Evolutionary conservation across 192 early-diverging fungal genomes (phyloP).

Genomic region (Coemansia sp.): DNA sequence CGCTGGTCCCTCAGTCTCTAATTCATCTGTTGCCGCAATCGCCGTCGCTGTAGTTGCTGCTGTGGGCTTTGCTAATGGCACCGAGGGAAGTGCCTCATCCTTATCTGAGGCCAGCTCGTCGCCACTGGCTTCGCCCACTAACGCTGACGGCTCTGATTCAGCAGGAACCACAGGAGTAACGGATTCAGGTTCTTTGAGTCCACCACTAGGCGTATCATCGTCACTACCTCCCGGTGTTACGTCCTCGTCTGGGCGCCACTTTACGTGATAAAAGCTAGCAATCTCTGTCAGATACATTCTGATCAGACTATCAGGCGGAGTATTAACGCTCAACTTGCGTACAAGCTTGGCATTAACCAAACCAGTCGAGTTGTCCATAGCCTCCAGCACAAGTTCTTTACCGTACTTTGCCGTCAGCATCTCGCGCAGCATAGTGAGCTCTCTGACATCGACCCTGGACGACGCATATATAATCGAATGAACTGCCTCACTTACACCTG

Average conservation of each 20-base stretch:
- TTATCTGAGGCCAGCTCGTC: background rate
- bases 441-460: constrained; percentile 82
- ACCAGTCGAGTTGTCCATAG: constrained; percentile 75
- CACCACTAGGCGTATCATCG: constrained; percentile 28
- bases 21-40: background rate
- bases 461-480: constrained; percentile 93
- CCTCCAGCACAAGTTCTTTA: constrained; percentile 74
- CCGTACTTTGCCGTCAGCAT: constrained; percentile 85
- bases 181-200: constrained; percentile 17
- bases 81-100: constrained; percentile 10
- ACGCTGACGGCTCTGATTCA: background rate
- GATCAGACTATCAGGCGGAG: constrained; percentile 82
- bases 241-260: constrained; percentile 63
- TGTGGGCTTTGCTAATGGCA: background rate
- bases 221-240: constrained; percentile 15
- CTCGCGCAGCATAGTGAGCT: constrained; percentile 76
- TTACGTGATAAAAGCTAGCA: constrained; percentile 77
- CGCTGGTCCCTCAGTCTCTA: constrained; percentile 1
- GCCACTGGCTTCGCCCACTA: background rate
- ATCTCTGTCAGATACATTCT: constrained; percentile 89
- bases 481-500: constrained; percentile 83
- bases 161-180: background rate
- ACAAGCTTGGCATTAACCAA: constrained; percentile 77
- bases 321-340: constrained; percentile 76
- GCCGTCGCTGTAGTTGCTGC: constrained; percentile 12